These are phyloP conservation scores for Fraxinus sp. DNA, from an alignment of 305 asterid genomes.

Conservation along the genomic window DNA sequence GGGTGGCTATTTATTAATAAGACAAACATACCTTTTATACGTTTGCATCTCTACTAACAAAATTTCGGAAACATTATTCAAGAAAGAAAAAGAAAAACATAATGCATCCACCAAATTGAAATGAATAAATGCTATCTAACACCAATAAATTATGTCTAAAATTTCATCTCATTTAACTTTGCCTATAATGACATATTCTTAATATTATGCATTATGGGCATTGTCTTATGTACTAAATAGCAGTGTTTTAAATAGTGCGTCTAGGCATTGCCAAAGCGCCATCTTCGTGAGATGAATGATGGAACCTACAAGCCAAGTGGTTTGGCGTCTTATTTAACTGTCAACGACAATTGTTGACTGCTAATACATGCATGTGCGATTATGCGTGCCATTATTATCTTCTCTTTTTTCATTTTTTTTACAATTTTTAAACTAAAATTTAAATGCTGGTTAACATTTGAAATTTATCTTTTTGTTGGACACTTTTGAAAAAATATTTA, in stretches of 20 bases:
- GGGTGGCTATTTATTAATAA: slow-evolving; percentile 15
- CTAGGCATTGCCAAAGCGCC: no score
- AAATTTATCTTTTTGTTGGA: background rate
- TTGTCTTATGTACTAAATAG: background rate
- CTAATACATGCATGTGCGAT: background rate
- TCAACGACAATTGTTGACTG: background rate
- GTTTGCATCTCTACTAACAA: slow-evolving; percentile 11
- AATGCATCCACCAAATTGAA: background rate
- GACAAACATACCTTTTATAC: slow-evolving; percentile 31
- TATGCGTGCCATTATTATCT: background rate
- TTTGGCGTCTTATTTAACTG: background rate
- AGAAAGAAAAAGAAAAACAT: background rate
- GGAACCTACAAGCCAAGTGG: background rate
- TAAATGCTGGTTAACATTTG: no score
- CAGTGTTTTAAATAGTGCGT: background rate
- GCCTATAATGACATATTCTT: background rate
- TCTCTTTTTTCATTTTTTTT: background rate
- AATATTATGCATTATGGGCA: background rate
- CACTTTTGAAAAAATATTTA: no score
- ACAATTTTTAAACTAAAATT: no score
- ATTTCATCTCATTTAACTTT: background rate
- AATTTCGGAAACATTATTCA: background rate
- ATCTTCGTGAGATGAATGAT: no score
- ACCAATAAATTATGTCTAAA: background rate
- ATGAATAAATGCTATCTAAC: background rate